Conservation (phyloP, 73 alveolate genomes). For the Durusdinium trenchii region DNA sequence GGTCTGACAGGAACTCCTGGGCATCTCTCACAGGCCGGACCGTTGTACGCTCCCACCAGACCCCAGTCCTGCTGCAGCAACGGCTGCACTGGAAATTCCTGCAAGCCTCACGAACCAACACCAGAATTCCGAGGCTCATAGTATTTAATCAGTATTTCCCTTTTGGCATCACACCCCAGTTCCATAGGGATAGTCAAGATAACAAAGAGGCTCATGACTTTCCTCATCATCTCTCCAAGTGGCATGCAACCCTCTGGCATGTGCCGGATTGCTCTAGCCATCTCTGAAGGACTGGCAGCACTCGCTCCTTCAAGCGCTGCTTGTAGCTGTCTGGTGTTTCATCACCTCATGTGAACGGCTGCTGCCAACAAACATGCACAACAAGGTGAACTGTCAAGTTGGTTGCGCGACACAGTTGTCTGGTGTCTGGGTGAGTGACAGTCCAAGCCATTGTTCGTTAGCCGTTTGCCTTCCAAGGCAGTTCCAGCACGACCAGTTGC, state of each 20-base stretch:
- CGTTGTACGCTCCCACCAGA: too few relatives aligned
- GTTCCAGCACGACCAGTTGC: slow-evolving; percentile 43
- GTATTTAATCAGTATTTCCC: neutral
- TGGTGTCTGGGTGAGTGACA: neutral
- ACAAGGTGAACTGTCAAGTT: too few relatives aligned
- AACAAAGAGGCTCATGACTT: too few relatives aligned
- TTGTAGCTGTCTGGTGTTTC: slow-evolving; percentile 28
- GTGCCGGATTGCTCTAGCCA: neutral
- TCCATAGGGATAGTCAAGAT: neutral
- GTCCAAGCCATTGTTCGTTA: slow-evolving; percentile 48
- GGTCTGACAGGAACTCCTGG: neutral
- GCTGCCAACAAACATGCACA: neutral
- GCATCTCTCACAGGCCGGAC: too few relatives aligned
- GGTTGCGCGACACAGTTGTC: too few relatives aligned
- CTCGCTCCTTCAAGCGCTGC: neutral
- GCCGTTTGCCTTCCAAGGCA: slow-evolving; percentile 44
- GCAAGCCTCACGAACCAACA: slow-evolving; percentile 20
- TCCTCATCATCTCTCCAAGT: too few relatives aligned
- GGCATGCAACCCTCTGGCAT: slow-evolving; percentile 27
- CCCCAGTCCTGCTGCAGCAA: slow-evolving; percentile 59
- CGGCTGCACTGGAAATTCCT: slow-evolving; percentile 50
- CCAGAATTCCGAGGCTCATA: too few relatives aligned
- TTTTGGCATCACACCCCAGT: neutral
- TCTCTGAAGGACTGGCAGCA: neutral
- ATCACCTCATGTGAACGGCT: neutral